Evolutionary conservation across 345 rosid genomes (phyloP), one percentile per base, ranked within the genome.

Genomic region (Angophora floribunda): DNA sequence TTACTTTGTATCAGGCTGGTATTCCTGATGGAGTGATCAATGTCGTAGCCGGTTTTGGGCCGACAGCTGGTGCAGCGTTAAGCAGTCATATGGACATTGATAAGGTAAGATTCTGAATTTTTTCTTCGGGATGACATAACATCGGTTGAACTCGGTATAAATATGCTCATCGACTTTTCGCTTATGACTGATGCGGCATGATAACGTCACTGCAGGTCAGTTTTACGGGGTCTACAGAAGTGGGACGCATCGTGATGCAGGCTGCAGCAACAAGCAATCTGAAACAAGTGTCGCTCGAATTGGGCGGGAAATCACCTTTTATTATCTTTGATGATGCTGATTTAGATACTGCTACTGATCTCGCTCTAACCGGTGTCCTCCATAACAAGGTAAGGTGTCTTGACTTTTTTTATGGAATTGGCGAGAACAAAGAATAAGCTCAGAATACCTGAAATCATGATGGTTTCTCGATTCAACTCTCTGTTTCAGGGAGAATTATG

Each of bases 11-110:
- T 86, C 89, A 96, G 98, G 98, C 98, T 7, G 99, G 99, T 11
- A 41, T 97, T 30, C 99, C 98, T 4, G 95, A 95, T 59, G 99
- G 99, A 91, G 99, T 97, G 89, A 51, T 97, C 44, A 96, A 97
- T 86, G 94, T 96, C 13, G 95, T 97, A 22, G 92, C 93, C 63
- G 99, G 99, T n/a, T 94, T 88, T 87, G 99, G 99, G 82, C 88
- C 92, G 6, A 96, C 95, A 1, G 99, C 99, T 9, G 99, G 99
- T 52, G 97, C 98, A 30, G 98, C 99, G 3, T 85, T 97, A 86
- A 52, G 94, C 53, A 92, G 93, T 11, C 98, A 97, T 85, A 97
- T 96, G 99, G 99, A 95, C 91, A 52, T 96, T 26, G 98, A 97
- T 88, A 95, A 93, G 91, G 99, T 96, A 45, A 1, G 1, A 55